Base-by-base conservation (phyloP, 345 rosid genomes). In the Linum lewisii region DNA sequence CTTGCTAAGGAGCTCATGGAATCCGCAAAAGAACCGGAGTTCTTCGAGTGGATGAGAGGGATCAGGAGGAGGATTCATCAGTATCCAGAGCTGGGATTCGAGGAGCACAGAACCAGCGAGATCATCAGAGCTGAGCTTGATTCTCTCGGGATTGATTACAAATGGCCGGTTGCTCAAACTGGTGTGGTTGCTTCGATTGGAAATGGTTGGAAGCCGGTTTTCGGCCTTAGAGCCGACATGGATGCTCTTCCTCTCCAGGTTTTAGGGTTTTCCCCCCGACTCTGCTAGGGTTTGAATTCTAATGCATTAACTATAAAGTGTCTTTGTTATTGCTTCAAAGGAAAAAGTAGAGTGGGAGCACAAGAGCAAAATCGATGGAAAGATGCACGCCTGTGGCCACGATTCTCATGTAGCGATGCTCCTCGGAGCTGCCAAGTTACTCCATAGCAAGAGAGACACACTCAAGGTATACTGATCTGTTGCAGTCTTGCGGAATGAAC, bases 341-440 rank as follows among this genome's bases (percentile, higher is more conserved):
- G 95, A 87, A 81, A 45, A 75, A 14, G 88, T 84, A 34, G 95
- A 87, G 24, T 87, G 86, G 90, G 85, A 81, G 66, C 70, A 70
- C 66, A 84, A 81, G 77, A 84, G 90, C 76, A 81, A 78, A 78
- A 70, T 77, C 0, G 66, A 81, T 52, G 85, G 90, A 7, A 82
- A 76, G 76, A 82, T 84, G 90, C 95, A 87, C 62, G 90, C 90
- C 19, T 82, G 90, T 69, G 90, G 86, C 54, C 88, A 84, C 60
- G 90, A 84, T 73, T 64, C 84, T 70, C 90, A 87, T 59, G 88
- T 82, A 6, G 81, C 93, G 50, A 83, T 83, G 88, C 78, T 88
- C 21, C 86, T 85, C 51, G 96, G 86, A 29, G 93, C 93, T 20
- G 90, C 96, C 58, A 85, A 77, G 63, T 74, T 83, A 66, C 88